Evolutionary conservation across 2,329 filamentous ascomycete genomes (phyloP), one percentile per base, ranked within the genome.

Genomic region (Aspergillus fijiensis): DNA sequence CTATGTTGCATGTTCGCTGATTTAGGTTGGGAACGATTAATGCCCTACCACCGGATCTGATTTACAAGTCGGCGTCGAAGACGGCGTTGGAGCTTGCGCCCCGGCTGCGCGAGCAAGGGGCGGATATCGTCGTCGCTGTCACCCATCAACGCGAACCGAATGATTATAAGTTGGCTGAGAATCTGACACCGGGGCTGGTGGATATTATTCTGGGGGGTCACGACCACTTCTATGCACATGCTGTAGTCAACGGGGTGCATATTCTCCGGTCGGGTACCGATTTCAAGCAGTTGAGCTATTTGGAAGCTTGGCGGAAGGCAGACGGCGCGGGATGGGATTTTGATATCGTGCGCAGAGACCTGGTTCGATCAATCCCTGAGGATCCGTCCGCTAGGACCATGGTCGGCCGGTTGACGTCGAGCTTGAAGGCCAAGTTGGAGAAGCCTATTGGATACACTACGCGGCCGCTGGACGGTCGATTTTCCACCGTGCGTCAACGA

Each of bases 121-220:
- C 90, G 12, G 90, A 96, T 59, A 87, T 96, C 51, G 80, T 97
- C 61, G 83, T 97, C 29, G 91, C 90, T 3, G 77, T 96, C 2
- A 92, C 90, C 14, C 93, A 96, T 74, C 89, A 92, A 79, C 85
- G 92, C 49, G 91, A 96, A 75, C 91, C 91, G 12, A 96, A 96
- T 70, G 92, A 96, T 75, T 87, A 90, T 71, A 96, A 96, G 76
- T 80, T 97, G 4, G 92, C 93, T 0, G 81, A 87, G 61, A 88
- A 90, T 63, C 84, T 82, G 1, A 80, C 90, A 0, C 83, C 85
- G 4, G 91, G 90, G 0, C 75, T 90, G 57, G 87, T 96, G 21
- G 93, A 97, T 72, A 86, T 96, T 39, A 89, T 97, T 49, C 82
- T 96, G 0, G 92, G 92, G 52, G 92, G 92, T 0, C 92, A 96